These are phyloP conservation scores for Taphrina confusa DNA, from an alignment of 1,139 yeast species.

Conservation along the genomic window DNA sequence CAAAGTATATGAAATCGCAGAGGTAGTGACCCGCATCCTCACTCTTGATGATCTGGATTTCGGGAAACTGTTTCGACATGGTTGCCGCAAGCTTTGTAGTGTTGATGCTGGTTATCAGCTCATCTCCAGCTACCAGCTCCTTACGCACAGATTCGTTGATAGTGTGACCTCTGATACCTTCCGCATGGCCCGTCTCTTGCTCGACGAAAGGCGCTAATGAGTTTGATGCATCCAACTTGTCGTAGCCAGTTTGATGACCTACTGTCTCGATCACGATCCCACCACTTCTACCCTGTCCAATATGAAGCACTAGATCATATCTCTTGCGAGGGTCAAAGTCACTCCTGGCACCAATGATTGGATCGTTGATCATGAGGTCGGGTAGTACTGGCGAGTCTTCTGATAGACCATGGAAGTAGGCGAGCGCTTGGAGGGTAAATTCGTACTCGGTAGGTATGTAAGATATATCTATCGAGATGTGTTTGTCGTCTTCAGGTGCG, in stretches of 20 bases:
- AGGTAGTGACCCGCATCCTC: constrained; percentile 24
- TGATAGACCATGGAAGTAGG: constrained; percentile 14
- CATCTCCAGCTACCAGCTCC: background rate
- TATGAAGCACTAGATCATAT: constrained; percentile 18
- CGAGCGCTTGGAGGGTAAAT: background rate
- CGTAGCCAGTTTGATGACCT: constrained; percentile 14
- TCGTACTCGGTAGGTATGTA: constrained; percentile 21
- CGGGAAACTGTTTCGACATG: background rate
- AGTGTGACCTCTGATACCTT: constrained; percentile 9
- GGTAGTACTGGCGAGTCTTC: background rate
- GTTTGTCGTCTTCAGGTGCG: background rate
- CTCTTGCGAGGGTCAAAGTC: constrained; percentile 16
- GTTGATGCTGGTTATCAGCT: constrained; percentile 45
- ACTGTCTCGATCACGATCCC: constrained; percentile 15
- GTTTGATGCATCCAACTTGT: constrained; percentile 9
- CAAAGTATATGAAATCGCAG: constrained; percentile 26
- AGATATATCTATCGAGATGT: background rate
- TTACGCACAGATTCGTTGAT: background rate
- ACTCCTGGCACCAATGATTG: background rate
- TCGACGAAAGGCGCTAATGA: constrained; percentile 12
- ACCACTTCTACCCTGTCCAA: constrained; percentile 24
- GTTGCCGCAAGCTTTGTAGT: constrained; percentile 41
- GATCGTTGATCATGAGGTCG: background rate
- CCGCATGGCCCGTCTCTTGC: background rate
- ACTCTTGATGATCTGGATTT: constrained; percentile 13